phyloP scores from a whole-genome alignment of 345 rosid species.

The Hirschfeldia incana region DNA sequence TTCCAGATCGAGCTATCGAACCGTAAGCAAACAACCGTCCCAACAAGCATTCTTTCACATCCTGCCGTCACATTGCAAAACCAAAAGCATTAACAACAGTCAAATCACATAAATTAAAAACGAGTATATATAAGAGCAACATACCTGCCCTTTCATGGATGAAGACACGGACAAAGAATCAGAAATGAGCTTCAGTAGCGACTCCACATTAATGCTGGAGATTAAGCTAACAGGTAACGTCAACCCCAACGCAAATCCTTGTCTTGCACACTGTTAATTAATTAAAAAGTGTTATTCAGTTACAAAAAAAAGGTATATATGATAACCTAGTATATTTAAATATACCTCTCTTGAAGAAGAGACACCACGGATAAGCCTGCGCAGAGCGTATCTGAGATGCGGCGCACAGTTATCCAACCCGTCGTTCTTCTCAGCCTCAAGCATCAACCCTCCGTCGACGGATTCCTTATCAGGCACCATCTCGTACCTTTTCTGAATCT shows the following conservation, averaged over 20 bases:
- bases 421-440: constrained; percentile 88
- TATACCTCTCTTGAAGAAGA: constrained; percentile 94
- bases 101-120: background rate
- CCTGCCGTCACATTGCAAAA: constrained; percentile 50
- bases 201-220: constrained; percentile 61
- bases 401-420: constrained; percentile 88
- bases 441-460: constrained; percentile 53
- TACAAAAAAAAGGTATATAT: background rate
- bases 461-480: constrained; percentile 50
- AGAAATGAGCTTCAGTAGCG: constrained; percentile 70
- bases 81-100: constrained; percentile 4
- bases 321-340: constrained; percentile 1
- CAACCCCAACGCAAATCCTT: constrained; percentile 93
- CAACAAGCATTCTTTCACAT: constrained; percentile 80
- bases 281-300: background rate
- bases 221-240: constrained; percentile 54
- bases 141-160: constrained; percentile 93
- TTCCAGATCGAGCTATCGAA: constrained; percentile 76
- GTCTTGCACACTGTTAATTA: constrained; percentile 79
- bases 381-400: constrained; percentile 75
- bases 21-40: constrained; percentile 92
- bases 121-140: constrained; percentile 28
- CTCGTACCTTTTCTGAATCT: constrained; percentile 75
- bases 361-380: constrained; percentile 89
- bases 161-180: constrained; percentile 76